Percentiles rank a stretch among this genome's conserved stretches.
These are phyloP conservation scores for Pneumocystis wakefieldiae DNA, from an alignment of 1,139 yeast genomes.

Conservation along the genomic window DNA sequence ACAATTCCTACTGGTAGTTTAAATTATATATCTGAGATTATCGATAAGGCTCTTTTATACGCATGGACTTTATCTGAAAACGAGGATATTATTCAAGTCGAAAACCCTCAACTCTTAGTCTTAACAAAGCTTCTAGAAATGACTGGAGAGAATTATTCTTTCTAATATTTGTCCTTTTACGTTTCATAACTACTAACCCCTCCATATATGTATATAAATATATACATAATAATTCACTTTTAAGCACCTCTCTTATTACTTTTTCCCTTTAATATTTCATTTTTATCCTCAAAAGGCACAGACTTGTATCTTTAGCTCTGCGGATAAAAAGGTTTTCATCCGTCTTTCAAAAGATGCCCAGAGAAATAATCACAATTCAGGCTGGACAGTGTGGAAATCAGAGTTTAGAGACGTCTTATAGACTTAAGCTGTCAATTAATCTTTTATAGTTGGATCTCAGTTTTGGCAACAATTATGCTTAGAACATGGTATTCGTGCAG, in stretches of 20 bases:
- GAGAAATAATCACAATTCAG: conserved; percentile 52
- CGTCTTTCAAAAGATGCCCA: conserved; percentile 19
- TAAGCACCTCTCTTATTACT: too few relatives aligned
- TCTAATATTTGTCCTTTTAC: neutral
- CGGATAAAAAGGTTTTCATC: too few relatives aligned
- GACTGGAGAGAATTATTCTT: neutral
- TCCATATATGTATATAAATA: too few relatives aligned
- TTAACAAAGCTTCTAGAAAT: neutral
- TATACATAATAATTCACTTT: too few relatives aligned
- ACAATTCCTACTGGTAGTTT: neutral
- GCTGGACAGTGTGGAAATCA: conserved; percentile 93
- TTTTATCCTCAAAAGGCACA: too few relatives aligned
- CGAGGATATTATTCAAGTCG: neutral
- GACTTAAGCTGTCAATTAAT: neutral
- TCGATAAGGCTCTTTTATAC: neutral
- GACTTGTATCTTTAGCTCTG: too few relatives aligned
- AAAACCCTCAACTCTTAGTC: neutral
- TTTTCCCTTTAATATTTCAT: too few relatives aligned
- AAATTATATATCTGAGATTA: neutral
- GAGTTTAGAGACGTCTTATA: conserved; percentile 18
- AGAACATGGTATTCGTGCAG: conserved; percentile 73
- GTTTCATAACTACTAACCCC: too few relatives aligned
- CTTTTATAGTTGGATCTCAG: conserved; percentile 45
- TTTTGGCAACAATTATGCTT: conserved; percentile 82
- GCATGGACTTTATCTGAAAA: neutral